phyloP scores from a whole-genome alignment of 1,139 yeast species.

The Debaryomyces singareniensis region DNA sequence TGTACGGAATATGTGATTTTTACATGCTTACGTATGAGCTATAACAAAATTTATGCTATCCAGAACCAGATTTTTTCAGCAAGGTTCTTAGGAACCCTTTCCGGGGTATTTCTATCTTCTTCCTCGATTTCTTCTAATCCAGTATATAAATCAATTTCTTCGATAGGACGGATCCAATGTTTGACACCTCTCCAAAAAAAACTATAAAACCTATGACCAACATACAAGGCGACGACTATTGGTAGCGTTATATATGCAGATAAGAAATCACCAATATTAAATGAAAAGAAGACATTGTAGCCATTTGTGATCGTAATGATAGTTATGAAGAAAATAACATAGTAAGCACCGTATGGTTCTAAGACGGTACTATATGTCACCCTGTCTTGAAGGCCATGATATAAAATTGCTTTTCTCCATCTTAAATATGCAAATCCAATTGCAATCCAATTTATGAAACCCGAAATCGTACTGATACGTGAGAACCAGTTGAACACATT shows the following conservation, averaged over 20 bases:
- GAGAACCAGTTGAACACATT: constrained; percentile 62
- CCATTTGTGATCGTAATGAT: constrained; percentile 52
- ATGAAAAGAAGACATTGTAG: constrained; percentile 49
- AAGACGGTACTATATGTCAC: constrained; percentile 43
- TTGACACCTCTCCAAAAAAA: too few relatives aligned
- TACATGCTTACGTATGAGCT: too few relatives aligned
- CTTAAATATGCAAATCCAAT: constrained; percentile 41
- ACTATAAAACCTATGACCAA: constrained; percentile 33
- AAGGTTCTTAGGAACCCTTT: too few relatives aligned
- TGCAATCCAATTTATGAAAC: constrained; percentile 62
- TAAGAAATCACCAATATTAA: constrained; percentile 46
- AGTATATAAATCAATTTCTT: constrained; percentile 38
- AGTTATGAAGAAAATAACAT: constrained; percentile 39
- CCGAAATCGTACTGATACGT: constrained; percentile 66
- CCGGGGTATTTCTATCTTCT: too few relatives aligned
- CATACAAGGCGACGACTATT: constrained; percentile 40
- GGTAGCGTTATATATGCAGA: constrained; percentile 62
- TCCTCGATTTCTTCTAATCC: constrained; percentile 40
- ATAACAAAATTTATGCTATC: too few relatives aligned
- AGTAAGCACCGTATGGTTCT: constrained; percentile 47
- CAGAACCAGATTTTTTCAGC: too few relatives aligned
- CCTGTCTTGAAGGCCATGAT: constrained; percentile 35
- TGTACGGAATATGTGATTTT: too few relatives aligned
- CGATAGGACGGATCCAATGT: constrained; percentile 9
- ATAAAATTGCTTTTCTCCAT: constrained; percentile 48